A percentile compares a stretch with the other conserved stretches of the same genome.
Evolutionary conservation across 306 rosid species (phyloP).

Genomic region (Datisca glomerata): DNA sequence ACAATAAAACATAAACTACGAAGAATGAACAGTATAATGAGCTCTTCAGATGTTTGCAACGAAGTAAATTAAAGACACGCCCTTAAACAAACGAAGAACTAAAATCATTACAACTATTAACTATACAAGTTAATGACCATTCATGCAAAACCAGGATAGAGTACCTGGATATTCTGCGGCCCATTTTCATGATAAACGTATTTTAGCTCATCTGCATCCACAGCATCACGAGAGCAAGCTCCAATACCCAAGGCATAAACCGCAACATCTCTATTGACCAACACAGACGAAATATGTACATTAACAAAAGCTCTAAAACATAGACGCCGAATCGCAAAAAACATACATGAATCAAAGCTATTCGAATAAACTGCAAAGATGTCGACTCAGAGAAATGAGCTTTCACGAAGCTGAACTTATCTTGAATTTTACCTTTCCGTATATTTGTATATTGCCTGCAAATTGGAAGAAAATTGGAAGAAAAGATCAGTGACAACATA

Average conservation of each 20-base stretch:
- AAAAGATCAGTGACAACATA: conserved; percentile 9
- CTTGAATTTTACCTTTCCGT: conserved; percentile 48
- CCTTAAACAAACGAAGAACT: too few relatives aligned
- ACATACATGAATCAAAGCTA: not conserved
- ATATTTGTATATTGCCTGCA: conserved; percentile 44
- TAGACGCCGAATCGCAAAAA: not conserved
- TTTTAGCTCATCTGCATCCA: conserved; percentile 72
- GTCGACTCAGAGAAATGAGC: not conserved
- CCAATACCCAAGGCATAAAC: conserved; percentile 85
- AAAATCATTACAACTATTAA: too few relatives aligned
- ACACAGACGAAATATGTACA: not conserved
- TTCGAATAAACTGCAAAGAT: too few relatives aligned
- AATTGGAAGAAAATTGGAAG: conserved; percentile 4
- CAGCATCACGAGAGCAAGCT: conserved; percentile 61
- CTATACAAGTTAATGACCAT: not conserved
- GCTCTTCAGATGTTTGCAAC: too few relatives aligned
- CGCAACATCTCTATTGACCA: conserved; percentile 57
- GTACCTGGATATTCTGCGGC: conserved; percentile 58
- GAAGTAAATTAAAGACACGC: too few relatives aligned
- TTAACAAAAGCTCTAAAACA: not conserved
- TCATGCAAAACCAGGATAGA: not conserved
- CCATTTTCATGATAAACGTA: conserved; percentile 74
- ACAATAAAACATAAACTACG: conserved; percentile 1
- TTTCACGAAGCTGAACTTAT: not conserved
- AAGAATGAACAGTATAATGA: too few relatives aligned